Base-by-base conservation (phyloP, 257 asterid genomes). In the Jacaranda mimosifolia region DNA sequence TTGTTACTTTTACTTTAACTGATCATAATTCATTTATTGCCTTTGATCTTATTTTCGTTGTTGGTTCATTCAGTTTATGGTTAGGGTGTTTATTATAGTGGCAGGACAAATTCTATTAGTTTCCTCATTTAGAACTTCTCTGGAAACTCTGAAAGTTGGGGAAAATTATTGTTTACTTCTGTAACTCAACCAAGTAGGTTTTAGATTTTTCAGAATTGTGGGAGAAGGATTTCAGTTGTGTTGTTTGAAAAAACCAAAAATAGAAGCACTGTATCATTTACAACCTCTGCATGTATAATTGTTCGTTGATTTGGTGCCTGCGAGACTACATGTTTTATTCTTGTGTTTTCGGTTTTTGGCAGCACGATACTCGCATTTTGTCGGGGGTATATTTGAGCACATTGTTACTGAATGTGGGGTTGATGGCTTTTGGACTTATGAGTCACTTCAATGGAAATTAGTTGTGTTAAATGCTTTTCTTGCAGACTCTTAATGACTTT, bases 391-490 rank as follows among this genome's bases (percentile, higher is more conserved):
- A 19, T 63, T 73, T 70, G 63, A 63, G 21, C 64, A 62, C 55
- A 45, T 18, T 69, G 53, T 75, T 75, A 77, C 79, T 73, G 38
- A 60, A 52, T 17, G 32, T 52, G 75, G 57, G 46, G 36, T 55
- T 72, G 13, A 73, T 63, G 70, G 57, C 10, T 57, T 62, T 73
- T 80, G 83, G 81, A 48, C 57, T 73, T 52, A 55, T 72, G 76
- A 40, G 70, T 51, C 3, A 40, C 72, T 77, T 48, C n/a, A 39
- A 46, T 18, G 73, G 65, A 75, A 53, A 78, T 45, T 45, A 51
- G 9, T 67, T 63, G 57, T 43, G 38, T 21, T 55, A 21, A 75
- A 68, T 42, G 62, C 72, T 19, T 76, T 65, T 72, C 56, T n/a
- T 55, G 56, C 76, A 67, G 18, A 62, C 14, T 63, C 74, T 49